Evolutionary conservation across 345 rosid genomes (phyloP), one percentile per base, ranked within the genome.

Genomic region (Gossypium raimondii): DNA sequence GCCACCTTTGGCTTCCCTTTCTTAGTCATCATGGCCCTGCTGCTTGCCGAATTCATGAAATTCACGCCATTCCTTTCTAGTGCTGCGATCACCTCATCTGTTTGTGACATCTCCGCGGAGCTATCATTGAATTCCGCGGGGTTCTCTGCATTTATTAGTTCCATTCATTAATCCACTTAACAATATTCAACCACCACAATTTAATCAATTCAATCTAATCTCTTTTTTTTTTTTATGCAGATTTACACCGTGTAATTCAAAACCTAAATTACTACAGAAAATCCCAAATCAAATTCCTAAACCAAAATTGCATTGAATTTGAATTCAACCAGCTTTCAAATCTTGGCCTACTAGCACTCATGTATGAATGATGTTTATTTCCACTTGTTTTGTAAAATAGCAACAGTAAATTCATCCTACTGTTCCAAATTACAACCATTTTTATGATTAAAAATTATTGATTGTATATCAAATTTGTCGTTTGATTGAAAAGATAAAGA

Each of bases 1-100:
- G 91, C 81, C 91, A 85, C 79, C 79, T 84, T 91, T 0, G 92
- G 93, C 76, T 89, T 95, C 70, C 97, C 97, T 41, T 87, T 86
- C 84, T 88, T 93, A 0, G 85, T 80, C 83, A 91, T 95, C 84
- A 91, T 93, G 27, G 79, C 67, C 78, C 89, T 87, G 2, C 92
- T 11, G 86, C 56, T 34, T 7, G 20, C 86, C 0, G 97, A 79
- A 57, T 90, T 90, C 3, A 92, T 82, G 64, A 95, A 89, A 80
- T 59, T 89, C 63, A 95, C 84, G 1, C 99, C 97, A 22, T 93
- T 86, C 79, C 81, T 92, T 76, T 91, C 99, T 3, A 90, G 74
- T 7, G 89, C 91, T 10, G 93, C 87, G 2, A 91, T 85, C 52
- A 91, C 87, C 20, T 93, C 94, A 0, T 89, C 98, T 0, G 87